These are phyloP conservation scores for Luzula sylvatica DNA, from an alignment of 176 grass and related monocot species.

Conservation along the genomic window DNA sequence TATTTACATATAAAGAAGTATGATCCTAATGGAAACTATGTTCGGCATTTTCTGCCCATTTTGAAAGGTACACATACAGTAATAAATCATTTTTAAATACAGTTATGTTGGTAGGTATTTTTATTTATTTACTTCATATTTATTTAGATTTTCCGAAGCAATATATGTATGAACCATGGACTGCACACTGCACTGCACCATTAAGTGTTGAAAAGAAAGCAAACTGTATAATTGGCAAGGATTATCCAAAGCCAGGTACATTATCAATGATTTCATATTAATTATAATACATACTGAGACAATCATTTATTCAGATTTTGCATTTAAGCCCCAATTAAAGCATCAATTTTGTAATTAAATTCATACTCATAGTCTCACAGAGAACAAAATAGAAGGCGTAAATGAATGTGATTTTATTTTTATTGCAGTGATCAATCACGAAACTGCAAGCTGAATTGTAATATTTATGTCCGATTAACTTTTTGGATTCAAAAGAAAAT, in stretches of 20 bases:
- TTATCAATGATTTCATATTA: not conserved
- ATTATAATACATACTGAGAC: too few species aligned
- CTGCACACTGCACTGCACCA: too few species aligned
- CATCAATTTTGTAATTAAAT: not conserved
- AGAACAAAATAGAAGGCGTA: too few species aligned
- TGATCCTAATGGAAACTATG: slow-evolving; percentile 73
- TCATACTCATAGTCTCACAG: too few species aligned
- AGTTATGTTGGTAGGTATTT: not conserved
- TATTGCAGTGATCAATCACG: slow-evolving; percentile 70
- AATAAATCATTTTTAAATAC: slow-evolving; percentile 3
- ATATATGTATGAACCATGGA: slow-evolving; percentile 96
- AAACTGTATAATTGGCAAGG: slow-evolving; percentile 69
- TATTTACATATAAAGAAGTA: slow-evolving; percentile 92
- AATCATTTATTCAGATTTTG: too few species aligned
- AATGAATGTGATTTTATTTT: not conserved
- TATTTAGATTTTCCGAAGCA: slow-evolving; percentile 81
- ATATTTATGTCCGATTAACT: too few species aligned
- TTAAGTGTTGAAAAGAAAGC: slow-evolving; percentile 75
- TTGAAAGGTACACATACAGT: slow-evolving; percentile 49
- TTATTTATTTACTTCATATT: slow-evolving; percentile 3
- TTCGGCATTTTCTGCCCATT: slow-evolving; percentile 70
- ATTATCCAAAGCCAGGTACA: slow-evolving; percentile 79
- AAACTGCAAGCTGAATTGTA: slow-evolving; percentile 45
- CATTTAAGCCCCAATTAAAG: not conserved
- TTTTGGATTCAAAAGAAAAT: too few species aligned